A percentile compares a stretch with the other conserved stretches of the same genome.
phyloP scores from a whole-genome alignment of 2,329 filamentous ascomycete genomes.

The Alternaria sp. region DNA sequence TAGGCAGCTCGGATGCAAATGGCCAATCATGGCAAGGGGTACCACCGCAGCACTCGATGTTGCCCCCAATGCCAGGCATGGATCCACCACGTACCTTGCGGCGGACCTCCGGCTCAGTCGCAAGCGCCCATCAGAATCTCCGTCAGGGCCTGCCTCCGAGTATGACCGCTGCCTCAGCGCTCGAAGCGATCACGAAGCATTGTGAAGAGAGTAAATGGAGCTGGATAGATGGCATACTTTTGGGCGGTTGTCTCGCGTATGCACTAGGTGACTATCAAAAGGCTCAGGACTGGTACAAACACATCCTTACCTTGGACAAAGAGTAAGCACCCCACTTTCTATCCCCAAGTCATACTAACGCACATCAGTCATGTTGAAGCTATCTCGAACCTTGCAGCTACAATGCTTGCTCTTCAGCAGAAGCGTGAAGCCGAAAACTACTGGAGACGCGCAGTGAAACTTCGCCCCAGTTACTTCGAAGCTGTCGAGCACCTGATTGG shows the following conservation, averaged over 20 bases:
- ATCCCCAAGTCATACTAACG: slow-evolving; percentile 10
- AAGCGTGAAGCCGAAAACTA: slow-evolving; percentile 83
- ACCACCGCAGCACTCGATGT: slow-evolving; percentile 27
- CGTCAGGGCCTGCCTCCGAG: slow-evolving; percentile 41
- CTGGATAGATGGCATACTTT: slow-evolving; percentile 91
- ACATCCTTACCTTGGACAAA: slow-evolving; percentile 65
- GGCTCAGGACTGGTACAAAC: slow-evolving; percentile 75
- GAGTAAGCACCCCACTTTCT: slow-evolving; percentile 48
- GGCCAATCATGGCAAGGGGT: slow-evolving; percentile 38
- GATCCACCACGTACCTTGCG: slow-evolving; percentile 41
- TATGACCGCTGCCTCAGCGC: slow-evolving; percentile 45
- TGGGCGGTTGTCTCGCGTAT: slow-evolving; percentile 91
- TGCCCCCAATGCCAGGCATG: slow-evolving; percentile 27
- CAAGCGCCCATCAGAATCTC: slow-evolving; percentile 32
- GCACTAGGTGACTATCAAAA: slow-evolving; percentile 84
- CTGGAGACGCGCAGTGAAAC: slow-evolving; percentile 83
- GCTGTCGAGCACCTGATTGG: slow-evolving; percentile 94
- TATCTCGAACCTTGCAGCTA: slow-evolving; percentile 90
- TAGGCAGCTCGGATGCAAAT: slow-evolving; percentile 17
- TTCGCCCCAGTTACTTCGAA: slow-evolving; percentile 88
- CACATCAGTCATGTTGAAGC: slow-evolving; percentile 80
- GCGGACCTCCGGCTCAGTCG: slow-evolving; percentile 43
- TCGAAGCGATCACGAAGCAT: slow-evolving; percentile 46
- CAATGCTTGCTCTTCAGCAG: slow-evolving; percentile 81
- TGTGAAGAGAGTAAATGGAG: slow-evolving; percentile 51